Evolutionary conservation across 192 early-diverging fungal genomes (phyloP).

Genomic region (Coemansia sp.): DNA sequence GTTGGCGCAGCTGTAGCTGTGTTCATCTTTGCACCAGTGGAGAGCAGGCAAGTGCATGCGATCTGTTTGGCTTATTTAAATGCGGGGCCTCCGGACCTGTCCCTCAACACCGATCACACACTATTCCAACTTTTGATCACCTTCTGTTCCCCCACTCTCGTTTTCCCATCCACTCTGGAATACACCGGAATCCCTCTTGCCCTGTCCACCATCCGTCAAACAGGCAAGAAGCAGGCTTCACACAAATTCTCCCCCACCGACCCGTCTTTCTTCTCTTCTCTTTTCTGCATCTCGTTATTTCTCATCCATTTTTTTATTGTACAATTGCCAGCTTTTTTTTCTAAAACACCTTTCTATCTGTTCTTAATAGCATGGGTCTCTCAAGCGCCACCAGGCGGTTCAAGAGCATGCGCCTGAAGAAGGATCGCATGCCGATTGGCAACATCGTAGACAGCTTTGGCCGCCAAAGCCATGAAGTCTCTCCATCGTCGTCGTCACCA

Average conservation of each 20-base stretch:
- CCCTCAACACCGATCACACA: too few species aligned
- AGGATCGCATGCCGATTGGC: slow-evolving; percentile 22
- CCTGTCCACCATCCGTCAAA: not conserved
- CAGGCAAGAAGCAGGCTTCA: too few species aligned
- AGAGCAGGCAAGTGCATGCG: too few species aligned
- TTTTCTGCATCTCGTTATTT: not conserved
- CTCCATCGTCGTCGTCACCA: not conserved
- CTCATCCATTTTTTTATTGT: not conserved
- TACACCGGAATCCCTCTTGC: too few species aligned
- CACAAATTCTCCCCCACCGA: not conserved
- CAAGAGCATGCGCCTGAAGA: slow-evolving; percentile 20
- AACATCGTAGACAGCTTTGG: slow-evolving; percentile 14
- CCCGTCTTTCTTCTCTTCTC: not conserved
- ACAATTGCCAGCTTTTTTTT: not conserved
- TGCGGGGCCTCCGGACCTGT: too few species aligned
- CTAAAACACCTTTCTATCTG: not conserved
- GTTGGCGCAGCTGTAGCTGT: too few species aligned
- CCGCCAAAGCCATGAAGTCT: not conserved
- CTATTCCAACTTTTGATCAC: not conserved
- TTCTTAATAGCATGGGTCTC: slow-evolving; percentile 5
- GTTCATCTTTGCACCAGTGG: too few species aligned
- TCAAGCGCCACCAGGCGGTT: slow-evolving; percentile 24
- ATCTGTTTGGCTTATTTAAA: too few species aligned
- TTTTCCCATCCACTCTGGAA: not conserved
- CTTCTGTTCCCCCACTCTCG: not conserved